Conservation (phyloP, 164 flowering plant species). For the Buxus sempervirens region DNA sequence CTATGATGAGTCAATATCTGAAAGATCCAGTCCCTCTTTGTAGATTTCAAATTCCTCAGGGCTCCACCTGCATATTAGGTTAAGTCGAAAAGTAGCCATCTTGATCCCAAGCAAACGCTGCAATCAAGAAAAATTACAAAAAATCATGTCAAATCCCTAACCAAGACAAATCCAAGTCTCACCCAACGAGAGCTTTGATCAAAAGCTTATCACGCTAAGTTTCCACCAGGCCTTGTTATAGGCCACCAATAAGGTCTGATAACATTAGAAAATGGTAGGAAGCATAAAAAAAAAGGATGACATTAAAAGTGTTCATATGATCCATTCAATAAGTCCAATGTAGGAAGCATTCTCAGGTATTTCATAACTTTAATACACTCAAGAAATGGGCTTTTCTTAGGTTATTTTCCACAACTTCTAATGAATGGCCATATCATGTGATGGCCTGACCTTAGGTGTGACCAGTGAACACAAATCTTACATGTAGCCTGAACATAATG, state of each 20-base stretch:
- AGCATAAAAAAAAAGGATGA: too few relatives aligned
- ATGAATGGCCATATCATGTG: too few relatives aligned
- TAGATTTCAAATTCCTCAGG: conserved; percentile 79
- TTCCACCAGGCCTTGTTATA: not conserved
- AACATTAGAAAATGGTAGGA: too few relatives aligned
- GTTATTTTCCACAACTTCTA: too few relatives aligned
- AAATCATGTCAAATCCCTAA: not conserved
- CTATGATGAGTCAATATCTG: conserved; percentile 69
- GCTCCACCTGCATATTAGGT: conserved; percentile 74
- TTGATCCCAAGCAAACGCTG: conserved; percentile 78
- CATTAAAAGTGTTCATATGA: not conserved
- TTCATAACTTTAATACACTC: not conserved
- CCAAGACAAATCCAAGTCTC: not conserved
- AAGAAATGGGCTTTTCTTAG: not conserved
- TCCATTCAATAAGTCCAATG: not conserved
- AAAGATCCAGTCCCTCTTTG: conserved; percentile 49
- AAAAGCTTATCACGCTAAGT: not conserved
- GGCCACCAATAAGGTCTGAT: too few relatives aligned
- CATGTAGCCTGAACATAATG: too few relatives aligned
- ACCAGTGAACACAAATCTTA: too few relatives aligned
- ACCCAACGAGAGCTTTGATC: not conserved
- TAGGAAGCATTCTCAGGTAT: not conserved
- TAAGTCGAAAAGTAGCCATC: conserved; percentile 84
- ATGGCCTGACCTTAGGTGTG: too few relatives aligned
- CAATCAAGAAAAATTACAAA: conserved; percentile 12